Conservation (phyloP, 169 alveolate genomes). For the Eimeria falciformis region DNA sequence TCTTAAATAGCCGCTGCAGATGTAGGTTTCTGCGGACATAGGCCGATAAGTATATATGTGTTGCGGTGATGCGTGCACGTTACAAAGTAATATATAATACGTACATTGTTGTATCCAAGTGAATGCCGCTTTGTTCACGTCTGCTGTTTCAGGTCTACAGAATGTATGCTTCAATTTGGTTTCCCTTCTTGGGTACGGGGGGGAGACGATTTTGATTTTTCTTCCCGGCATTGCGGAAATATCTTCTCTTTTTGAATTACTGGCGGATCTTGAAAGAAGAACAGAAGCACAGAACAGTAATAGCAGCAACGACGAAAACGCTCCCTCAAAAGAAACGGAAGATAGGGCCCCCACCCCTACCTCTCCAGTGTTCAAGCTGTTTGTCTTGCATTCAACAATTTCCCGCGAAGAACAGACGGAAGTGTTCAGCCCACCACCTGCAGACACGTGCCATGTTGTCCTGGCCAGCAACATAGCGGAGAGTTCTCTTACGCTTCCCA, state of each 20-base stretch:
- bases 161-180: conserved; percentile 37
- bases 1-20: no score
- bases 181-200: conserved; percentile 53
- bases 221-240: conserved; percentile 84
- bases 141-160: conserved; percentile 26
- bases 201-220: conserved; percentile 79
- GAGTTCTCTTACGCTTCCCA: conserved; percentile 95
- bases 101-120: no score
- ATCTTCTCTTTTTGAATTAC: conserved; percentile 77
- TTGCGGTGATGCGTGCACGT: no score
- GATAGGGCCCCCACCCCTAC: neutral
- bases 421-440: conserved; percentile 58
- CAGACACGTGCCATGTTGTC: conserved; percentile 77
- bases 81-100: no score
- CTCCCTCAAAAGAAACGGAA: neutral
- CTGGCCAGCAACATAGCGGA: conserved; percentile 95
- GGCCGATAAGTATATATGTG: no score
- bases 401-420: conserved; percentile 79
- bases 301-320: neutral
- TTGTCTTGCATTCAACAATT: conserved; percentile 80
- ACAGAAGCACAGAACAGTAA: neutral
- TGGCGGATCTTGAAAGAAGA: conserved; percentile 40
- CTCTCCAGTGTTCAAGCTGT: conserved; percentile 55
- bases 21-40: no score
- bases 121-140: no score